Evolutionary conservation across 75 land plant genomes (phyloP), one percentile per base, ranked within the genome.

Genomic region (Selaginella moellendorffii): DNA sequence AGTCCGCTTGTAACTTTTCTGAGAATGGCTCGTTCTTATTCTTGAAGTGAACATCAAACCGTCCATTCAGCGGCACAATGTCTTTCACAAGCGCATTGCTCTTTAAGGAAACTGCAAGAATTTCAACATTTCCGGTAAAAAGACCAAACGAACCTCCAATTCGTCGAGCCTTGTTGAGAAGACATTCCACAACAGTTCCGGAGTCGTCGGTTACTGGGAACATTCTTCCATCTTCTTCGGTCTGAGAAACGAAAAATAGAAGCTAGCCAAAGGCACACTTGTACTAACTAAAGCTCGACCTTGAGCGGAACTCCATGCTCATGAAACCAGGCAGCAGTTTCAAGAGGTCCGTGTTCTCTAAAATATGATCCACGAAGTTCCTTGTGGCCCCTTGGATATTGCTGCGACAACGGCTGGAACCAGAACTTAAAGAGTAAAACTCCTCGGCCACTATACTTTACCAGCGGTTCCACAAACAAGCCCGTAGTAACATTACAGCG

Each of bases 401-500:
- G 78, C 36, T 76, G 87, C 68, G 96, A 83, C 76, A 93, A 36
- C n/a, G n/a, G n/a, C n/a, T n/a, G n/a, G n/a, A n/a, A n/a, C n/a
- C n/a, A n/a, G n/a, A n/a, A n/a, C n/a, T n/a, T n/a, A n/a, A n/a
- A n/a, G n/a, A n/a, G n/a, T n/a, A n/a, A n/a, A n/a, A n/a, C 10
- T 36, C 46, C 46, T 36, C 10, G 46, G 25, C 21, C 59, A 56
- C 2, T 56, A 56, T 56, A 56, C n/a, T n/a, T 56, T 53, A 88
- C 93, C 83, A 59, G 31, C 63, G 78, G 78, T 31, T 93, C 87
- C 63, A 71, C 26, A 64, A 59, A 84, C 68, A 83, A 85, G 23
- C 90, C 90, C 72, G 87, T 93, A 8, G 98, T 93, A 29, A 93
- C 82, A 82, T 93, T 93, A 78, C 98, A 93, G 2, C 98, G 76